Evolutionary conservation across 345 rosid genomes (phyloP).

Genomic region (Ricinus communis): DNA sequence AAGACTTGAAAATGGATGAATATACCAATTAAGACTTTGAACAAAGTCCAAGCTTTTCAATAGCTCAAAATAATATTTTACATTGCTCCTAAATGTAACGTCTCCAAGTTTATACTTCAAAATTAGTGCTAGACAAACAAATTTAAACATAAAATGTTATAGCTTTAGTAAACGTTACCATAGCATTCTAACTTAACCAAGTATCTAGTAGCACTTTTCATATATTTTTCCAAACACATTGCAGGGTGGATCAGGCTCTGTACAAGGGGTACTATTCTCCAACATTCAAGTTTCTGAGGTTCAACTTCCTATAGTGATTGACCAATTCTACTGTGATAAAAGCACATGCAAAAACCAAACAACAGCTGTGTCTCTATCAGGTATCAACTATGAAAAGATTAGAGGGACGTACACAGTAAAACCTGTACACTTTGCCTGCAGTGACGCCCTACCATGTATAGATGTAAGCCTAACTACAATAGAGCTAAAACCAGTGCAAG

Average conservation of each 20-base stretch:
- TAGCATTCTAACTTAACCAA: constrained; percentile 8
- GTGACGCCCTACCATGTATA: constrained; percentile 79
- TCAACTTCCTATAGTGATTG: constrained; percentile 84
- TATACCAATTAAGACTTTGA: too few species aligned
- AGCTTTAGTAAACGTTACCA: too few species aligned
- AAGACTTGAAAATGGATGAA: too few species aligned
- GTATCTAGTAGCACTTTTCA: constrained; percentile 9
- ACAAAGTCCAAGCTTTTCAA: too few species aligned
- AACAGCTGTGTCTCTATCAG: constrained; percentile 78
- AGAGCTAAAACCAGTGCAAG: constrained; percentile 69
- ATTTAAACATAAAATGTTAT: neutral
- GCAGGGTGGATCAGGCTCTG: constrained; percentile 97
- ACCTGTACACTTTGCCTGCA: constrained; percentile 91
- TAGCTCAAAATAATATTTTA: too few species aligned
- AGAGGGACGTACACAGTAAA: constrained; percentile 89
- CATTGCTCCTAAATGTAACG: too few species aligned
- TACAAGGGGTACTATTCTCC: constrained; percentile 82
- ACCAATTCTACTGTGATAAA: constrained; percentile 89
- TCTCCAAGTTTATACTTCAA: constrained; percentile 3
- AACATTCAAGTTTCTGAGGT: constrained; percentile 90
- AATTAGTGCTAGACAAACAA: constrained; percentile 1
- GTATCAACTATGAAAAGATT: constrained; percentile 79
- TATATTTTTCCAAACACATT: constrained; percentile 23
- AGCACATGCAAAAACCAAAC: constrained; percentile 70
- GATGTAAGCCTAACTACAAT: constrained; percentile 70